phyloP scores from a whole-genome alignment of 257 asterid genomes.

The Striga asiatica region DNA sequence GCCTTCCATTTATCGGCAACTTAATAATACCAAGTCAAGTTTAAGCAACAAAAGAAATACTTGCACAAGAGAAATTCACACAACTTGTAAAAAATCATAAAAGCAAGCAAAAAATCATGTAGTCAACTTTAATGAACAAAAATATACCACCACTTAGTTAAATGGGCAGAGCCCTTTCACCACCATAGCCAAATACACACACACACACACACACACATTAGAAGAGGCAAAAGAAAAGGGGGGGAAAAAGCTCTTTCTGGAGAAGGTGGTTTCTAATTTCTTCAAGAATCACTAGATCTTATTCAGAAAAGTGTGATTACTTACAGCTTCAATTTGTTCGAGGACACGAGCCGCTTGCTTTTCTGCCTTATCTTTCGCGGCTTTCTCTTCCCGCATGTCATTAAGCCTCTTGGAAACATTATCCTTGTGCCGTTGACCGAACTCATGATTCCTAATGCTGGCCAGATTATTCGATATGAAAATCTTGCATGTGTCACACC shows the following conservation, averaged over 20 bases:
- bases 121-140: not conserved
- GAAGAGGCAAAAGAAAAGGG: not conserved
- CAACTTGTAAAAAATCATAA: not conserved
- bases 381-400: constrained; percentile 75
- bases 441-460: constrained; percentile 97
- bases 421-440: constrained; percentile 86
- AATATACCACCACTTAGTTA: not conserved
- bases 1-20: too few species aligned
- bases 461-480: constrained; percentile 80
- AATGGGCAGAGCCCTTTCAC: not conserved
- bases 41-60: not conserved
- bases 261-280: too few species aligned
- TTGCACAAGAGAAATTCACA: not conserved
- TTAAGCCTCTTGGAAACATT: constrained; percentile 65
- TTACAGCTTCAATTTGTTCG: constrained; percentile 93
- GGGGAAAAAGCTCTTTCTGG: too few species aligned
- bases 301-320: too few species aligned
- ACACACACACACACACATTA: not conserved
- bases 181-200: not conserved
- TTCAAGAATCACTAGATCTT: too few species aligned
- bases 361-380: constrained; percentile 59
- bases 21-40: not conserved
- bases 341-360: constrained; percentile 63
- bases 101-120: not conserved
- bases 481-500: constrained; percentile 98